phyloP scores from a whole-genome alignment of 2,329 filamentous ascomycete genomes.

The Bisporella sp. region DNA sequence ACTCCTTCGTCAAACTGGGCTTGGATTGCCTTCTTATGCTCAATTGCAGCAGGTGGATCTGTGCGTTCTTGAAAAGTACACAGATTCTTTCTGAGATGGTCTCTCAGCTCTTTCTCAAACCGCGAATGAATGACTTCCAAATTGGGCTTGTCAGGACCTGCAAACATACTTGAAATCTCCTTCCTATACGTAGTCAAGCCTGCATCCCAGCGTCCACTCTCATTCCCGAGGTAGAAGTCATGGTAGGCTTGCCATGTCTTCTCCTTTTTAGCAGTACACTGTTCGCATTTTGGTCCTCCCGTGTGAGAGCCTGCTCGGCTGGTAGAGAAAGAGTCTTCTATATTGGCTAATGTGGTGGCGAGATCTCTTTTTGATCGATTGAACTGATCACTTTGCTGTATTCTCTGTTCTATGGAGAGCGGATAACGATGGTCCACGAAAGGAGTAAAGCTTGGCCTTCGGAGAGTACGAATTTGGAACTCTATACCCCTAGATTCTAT shows the following conservation, averaged over 20 bases:
- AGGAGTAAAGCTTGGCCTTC: neutral
- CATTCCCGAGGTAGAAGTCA: constrained; percentile 20
- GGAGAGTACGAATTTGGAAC: constrained; percentile 7
- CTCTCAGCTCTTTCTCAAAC: constrained; percentile 15
- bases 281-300: constrained; percentile 17
- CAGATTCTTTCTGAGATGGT: constrained; percentile 19
- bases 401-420: constrained; percentile 17
- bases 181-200: constrained; percentile 12
- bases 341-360: constrained; percentile 12
- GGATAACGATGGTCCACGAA: constrained; percentile 11
- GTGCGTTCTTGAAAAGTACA: constrained; percentile 6
- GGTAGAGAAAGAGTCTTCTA: constrained; percentile 11
- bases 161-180: constrained; percentile 16
- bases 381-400: constrained; percentile 17
- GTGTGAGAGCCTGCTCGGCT: constrained; percentile 14
- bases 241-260: constrained; percentile 19
- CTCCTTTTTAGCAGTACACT: constrained; percentile 16
- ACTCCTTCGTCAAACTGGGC: constrained; percentile 10
- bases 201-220: constrained; percentile 17
- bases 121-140: constrained; percentile 18
- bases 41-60: constrained; percentile 5
- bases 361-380: constrained; percentile 15
- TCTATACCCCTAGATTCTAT: constrained; percentile 7
- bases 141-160: constrained; percentile 10
- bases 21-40: constrained; percentile 4